A percentile compares a stretch with the other conserved stretches of the same genome.
Evolutionary conservation across 208 protist species (phyloP).

Genomic region (Crithidia fasciculata): DNA sequence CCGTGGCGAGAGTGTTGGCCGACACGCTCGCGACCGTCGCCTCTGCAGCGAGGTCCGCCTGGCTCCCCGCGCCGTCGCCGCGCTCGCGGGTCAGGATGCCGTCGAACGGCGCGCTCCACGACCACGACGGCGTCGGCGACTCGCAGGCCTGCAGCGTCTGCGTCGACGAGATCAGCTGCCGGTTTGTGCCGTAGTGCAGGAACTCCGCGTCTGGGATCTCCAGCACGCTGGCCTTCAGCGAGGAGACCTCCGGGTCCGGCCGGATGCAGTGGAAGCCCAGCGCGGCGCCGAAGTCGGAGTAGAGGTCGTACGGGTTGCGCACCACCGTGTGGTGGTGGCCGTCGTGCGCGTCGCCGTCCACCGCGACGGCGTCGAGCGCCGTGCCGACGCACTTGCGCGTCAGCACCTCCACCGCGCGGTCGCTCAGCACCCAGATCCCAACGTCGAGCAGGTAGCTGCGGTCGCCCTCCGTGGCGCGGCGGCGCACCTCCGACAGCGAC

Average conservation of each 20-base stretch:
- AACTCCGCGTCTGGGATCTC: conserved; percentile 41
- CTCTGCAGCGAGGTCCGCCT: neutral
- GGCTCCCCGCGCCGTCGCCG: neutral
- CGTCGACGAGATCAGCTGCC: conserved; percentile 44
- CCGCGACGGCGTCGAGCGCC: neutral
- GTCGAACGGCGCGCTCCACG: conserved; percentile 28
- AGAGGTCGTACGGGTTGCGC: conserved; percentile 44
- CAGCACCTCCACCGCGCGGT: conserved; percentile 43
- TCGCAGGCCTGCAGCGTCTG: conserved; percentile 29
- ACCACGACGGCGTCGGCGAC: conserved; percentile 30
- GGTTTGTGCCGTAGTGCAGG: conserved; percentile 50
- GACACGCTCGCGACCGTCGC: neutral
- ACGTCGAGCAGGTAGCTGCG: conserved; percentile 38
- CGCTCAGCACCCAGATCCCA: conserved; percentile 60
- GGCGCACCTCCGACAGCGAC: conserved; percentile 32
- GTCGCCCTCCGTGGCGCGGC: conserved; percentile 7
- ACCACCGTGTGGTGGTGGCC: conserved; percentile 12
- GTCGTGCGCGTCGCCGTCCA: neutral
- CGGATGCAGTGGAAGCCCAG: conserved; percentile 30
- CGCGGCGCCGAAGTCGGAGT: conserved; percentile 41
- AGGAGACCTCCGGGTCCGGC: conserved; percentile 8
- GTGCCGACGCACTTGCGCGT: conserved; percentile 25
- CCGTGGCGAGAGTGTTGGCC: neutral
- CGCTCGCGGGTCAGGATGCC: conserved; percentile 25
- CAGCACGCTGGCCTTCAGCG: conserved; percentile 41